Percentiles rank a stretch among this genome's conserved stretches.
Evolutionary conservation across 306 rosid genomes (phyloP).

Genomic region (Corylus americana): DNA sequence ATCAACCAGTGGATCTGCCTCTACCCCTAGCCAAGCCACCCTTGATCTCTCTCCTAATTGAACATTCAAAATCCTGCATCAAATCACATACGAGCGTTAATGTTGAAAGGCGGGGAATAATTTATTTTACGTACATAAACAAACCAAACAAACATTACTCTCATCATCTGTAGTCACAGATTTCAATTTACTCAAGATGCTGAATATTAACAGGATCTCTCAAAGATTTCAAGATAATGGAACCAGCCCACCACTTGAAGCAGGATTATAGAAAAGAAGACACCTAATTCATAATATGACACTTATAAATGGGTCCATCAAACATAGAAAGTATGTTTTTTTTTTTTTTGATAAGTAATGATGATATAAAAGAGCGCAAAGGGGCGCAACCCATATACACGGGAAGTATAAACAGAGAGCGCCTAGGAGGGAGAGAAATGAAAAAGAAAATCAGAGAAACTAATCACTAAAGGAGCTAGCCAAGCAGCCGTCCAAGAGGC

Average conservation of each 20-base stretch:
- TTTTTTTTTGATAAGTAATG: too few species aligned
- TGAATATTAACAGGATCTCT: background rate
- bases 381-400: too few species aligned
- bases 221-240: background rate
- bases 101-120: background rate
- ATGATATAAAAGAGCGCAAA: too few species aligned
- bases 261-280: background rate
- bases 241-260: background rate
- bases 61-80: constrained; percentile 72
- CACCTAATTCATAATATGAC: background rate
- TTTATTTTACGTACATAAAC: background rate
- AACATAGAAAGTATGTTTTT: background rate
- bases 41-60: constrained; percentile 91
- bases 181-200: background rate
- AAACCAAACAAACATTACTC: background rate
- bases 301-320: background rate
- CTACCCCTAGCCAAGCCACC: constrained; percentile 95
- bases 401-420: too few species aligned
- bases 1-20: constrained; percentile 86
- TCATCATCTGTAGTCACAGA: background rate
- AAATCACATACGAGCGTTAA: constrained; percentile 12
- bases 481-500: too few species aligned
- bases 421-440: too few species aligned
- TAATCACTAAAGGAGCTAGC: too few species aligned
- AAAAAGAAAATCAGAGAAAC: too few species aligned